Conservation (phyloP, 1,139 yeast genomes). For the Geotrichum aggregatum region DNA sequence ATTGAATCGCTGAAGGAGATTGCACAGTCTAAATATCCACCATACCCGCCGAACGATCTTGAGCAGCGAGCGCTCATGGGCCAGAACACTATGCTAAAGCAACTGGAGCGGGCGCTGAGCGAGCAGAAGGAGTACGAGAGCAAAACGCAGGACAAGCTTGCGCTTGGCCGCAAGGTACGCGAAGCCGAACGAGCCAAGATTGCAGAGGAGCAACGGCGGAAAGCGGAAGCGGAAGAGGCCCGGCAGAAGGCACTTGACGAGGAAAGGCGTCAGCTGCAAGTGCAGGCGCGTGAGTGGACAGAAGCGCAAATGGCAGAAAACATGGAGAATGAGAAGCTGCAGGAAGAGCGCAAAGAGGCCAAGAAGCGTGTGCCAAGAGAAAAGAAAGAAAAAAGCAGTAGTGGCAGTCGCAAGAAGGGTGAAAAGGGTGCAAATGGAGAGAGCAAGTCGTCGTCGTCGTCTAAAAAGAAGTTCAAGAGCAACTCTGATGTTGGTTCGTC, state of each 20-base stretch:
- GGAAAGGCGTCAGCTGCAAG: slow-evolving; percentile 70
- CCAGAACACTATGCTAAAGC: slow-evolving; percentile 64
- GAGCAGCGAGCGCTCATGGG: slow-evolving; percentile 85
- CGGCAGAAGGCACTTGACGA: slow-evolving; percentile 51
- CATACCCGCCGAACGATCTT: slow-evolving; percentile 73
- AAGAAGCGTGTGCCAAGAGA: slow-evolving; percentile 22
- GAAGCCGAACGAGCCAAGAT: slow-evolving; percentile 52
- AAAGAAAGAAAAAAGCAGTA: slow-evolving; percentile 7
- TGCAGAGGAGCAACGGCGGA: slow-evolving; percentile 37
- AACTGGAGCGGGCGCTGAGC: slow-evolving; percentile 63
- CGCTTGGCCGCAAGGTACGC: slow-evolving; percentile 65
- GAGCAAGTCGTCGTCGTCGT: no score
- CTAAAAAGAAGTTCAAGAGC: slow-evolving; percentile 27
- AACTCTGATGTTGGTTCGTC: slow-evolving; percentile 24
- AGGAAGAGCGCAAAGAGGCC: slow-evolving; percentile 24
- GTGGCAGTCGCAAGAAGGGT: slow-evolving; percentile 21
- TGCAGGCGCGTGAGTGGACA: slow-evolving; percentile 81
- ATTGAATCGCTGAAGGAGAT: slow-evolving; percentile 57
- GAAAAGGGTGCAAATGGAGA: slow-evolving; percentile 15
- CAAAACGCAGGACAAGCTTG: slow-evolving; percentile 56
- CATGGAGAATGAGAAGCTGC: slow-evolving; percentile 28
- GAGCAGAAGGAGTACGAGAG: slow-evolving; percentile 70
- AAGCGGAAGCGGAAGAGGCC: slow-evolving; percentile 41
- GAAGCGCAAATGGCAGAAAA: slow-evolving; percentile 39
- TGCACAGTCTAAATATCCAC: slow-evolving; percentile 57